A percentile compares a stretch with the other conserved stretches of the same genome.
Conservation (phyloP, 768 basidiomycete species). For the Udeniomyces megalosporus region DNA sequence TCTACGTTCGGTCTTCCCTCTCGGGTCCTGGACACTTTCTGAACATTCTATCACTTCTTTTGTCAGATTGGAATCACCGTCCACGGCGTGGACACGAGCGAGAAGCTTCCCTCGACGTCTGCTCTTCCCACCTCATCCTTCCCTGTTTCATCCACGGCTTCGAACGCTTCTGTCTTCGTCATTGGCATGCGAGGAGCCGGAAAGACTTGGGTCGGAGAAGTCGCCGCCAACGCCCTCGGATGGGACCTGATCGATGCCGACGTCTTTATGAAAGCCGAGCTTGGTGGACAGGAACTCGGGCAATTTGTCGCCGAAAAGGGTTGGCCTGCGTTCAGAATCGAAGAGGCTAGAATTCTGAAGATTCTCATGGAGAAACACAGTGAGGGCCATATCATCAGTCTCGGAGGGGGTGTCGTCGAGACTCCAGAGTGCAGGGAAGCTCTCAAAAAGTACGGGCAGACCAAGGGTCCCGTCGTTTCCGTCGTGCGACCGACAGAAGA, state of each 20-base stretch:
- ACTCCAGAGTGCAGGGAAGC: slow-evolving; percentile 55
- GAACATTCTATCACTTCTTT: not conserved
- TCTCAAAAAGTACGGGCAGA: slow-evolving; percentile 47
- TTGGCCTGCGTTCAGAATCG: slow-evolving; percentile 76
- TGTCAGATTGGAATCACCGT: slow-evolving; percentile 71
- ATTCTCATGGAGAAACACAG: slow-evolving; percentile 46
- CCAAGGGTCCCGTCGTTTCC: slow-evolving; percentile 62
- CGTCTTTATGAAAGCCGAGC: slow-evolving; percentile 47
- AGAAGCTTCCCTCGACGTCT: slow-evolving; percentile 15
- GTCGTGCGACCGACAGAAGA: slow-evolving; percentile 65
- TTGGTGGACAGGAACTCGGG: slow-evolving; percentile 43
- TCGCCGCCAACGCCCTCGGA: slow-evolving; percentile 55
- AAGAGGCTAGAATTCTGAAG: slow-evolving; percentile 53
- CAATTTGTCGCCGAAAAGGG: slow-evolving; percentile 66
- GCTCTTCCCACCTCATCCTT: not conserved
- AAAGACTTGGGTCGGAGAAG: slow-evolving; percentile 69
- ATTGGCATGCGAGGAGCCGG: slow-evolving; percentile 96
- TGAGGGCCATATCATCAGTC: slow-evolving; percentile 58
- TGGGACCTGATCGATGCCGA: slow-evolving; percentile 79
- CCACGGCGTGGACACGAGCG: slow-evolving; percentile 52
- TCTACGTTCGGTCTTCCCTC: not conserved
- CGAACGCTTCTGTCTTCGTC: slow-evolving; percentile 41
- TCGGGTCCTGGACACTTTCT: too few species aligned
- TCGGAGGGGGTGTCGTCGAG: slow-evolving; percentile 92
- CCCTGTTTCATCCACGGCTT: not conserved